Conservation (phyloP, 2,329 filamentous ascomycete species). For the Diplodia mutila region DNA sequence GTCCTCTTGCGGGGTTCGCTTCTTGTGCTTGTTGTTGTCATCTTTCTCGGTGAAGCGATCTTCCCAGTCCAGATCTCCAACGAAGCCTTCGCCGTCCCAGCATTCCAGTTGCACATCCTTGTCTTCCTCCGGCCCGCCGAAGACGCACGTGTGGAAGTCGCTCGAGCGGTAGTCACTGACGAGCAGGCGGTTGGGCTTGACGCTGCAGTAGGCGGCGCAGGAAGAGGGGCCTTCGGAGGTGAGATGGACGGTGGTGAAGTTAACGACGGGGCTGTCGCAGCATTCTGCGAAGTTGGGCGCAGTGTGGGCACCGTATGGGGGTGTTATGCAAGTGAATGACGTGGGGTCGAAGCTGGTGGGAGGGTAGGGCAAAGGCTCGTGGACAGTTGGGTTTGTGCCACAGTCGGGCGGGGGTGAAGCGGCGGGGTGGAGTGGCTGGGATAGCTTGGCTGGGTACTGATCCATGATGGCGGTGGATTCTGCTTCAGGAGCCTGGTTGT, state of each 20-base stretch:
- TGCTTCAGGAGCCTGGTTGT: not conserved
- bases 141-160: conserved; percentile 4
- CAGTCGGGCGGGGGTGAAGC: conserved; percentile 3
- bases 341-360: not conserved
- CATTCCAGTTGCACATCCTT: not conserved
- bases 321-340: conserved; percentile 7
- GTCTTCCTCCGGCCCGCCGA: not conserved
- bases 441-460: not conserved
- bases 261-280: conserved; percentile 7
- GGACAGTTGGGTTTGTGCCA: not conserved
- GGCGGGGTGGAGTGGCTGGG: not conserved
- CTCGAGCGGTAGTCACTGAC: not conserved
- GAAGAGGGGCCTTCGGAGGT: conserved; percentile 10
- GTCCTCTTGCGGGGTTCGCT: not conserved
- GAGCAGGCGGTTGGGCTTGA: not conserved
- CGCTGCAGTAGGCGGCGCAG: conserved; percentile 15
- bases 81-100: conserved; percentile 2
- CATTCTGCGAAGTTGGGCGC: conserved; percentile 1
- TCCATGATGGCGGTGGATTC: not conserved
- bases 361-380: conserved; percentile 5
- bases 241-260: conserved; percentile 3
- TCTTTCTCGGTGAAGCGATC: not conserved
- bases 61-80: not conserved
- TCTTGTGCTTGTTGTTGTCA: not conserved
- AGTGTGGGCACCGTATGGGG: not conserved